Evolutionary conservation across 169 alveolate species (phyloP), one percentile per base, ranked within the genome.

Genomic region (Plasmodium vivax): DNA sequence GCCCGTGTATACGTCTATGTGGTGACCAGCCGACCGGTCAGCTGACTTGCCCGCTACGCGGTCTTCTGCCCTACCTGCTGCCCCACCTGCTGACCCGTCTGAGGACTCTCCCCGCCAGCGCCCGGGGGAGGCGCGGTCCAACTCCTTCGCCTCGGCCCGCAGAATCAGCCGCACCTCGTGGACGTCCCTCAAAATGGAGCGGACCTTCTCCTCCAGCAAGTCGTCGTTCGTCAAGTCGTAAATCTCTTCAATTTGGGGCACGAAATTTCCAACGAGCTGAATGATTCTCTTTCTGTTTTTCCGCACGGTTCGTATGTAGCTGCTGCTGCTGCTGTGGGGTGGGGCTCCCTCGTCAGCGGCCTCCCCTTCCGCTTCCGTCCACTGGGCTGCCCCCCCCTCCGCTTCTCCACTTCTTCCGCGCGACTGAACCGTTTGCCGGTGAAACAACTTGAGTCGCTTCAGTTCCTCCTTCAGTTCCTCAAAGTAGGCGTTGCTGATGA

Each of bases 401-500:
- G 14, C 23, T 32, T 68, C 38, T 36, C 45, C 41, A 14, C 56
- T 23, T 5, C 12, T 8, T 1, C 62, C 12, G 14, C 9, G 27
- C n/a, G 19, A 51, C 8, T 75, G 27, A 14, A 82, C 27, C 30
- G 56, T 34, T n/a, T 74, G 56, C 32, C 32, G 56, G 14, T 85
- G 62, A 32, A 19, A 32, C 14, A 34, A 68, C 16, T 85, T 84
- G 4, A 84, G 54, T 3, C 19, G 16, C 19, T 84, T 62, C 34
- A 84, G 54, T 45, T 84, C 84, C 5, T 51, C 41, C 32, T 84
- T 85, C 27, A 85, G 14, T 27, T 58, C 47, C 58, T 85, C 82
- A 85, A 85, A 85, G 68, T 85, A 75, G 1, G 73, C 19, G 30
- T 85, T 85, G 62, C 93, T 85, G 38, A 85, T 75, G 54, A 85